Conservation (phyloP, 768 basidiomycete genomes). For the Pleurotus ostreatus region DNA sequence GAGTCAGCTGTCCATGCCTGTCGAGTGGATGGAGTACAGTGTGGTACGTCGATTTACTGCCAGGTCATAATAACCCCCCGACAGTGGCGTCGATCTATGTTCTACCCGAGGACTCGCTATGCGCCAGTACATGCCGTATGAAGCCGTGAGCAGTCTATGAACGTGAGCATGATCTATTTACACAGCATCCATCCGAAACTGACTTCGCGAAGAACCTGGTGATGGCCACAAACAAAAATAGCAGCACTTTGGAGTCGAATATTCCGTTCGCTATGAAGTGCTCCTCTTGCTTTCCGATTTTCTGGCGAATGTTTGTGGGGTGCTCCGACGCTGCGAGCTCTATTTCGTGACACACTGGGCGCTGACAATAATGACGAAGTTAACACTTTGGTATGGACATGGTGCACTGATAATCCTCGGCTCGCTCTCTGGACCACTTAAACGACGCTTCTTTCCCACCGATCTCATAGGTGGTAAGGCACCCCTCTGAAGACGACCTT, state of each 20-base stretch:
- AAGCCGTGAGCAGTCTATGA: no score
- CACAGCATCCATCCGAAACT: neutral
- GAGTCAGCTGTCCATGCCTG: no score
- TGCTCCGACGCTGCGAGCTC: no score
- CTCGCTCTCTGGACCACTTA: neutral
- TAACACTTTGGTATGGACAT: neutral
- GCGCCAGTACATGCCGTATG: no score
- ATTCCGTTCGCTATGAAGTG: neutral
- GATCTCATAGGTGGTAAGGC: neutral
- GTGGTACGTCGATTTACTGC: no score
- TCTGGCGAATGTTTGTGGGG: neutral
- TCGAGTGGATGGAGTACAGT: no score
- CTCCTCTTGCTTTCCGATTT: neutral
- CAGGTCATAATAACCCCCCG: no score
- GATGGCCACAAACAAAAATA: neutral
- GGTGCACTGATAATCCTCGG: no score
- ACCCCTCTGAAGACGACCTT: neutral
- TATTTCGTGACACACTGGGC: no score
- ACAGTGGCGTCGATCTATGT: no score
- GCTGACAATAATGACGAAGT: neutral
- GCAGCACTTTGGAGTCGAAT: neutral
- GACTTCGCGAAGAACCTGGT: neutral
- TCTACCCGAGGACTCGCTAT: no score
- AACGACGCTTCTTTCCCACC: neutral
- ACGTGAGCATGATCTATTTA: no score